phyloP scores from a whole-genome alignment of 331 rosid genomes.

The Phaseolus coccineus region DNA sequence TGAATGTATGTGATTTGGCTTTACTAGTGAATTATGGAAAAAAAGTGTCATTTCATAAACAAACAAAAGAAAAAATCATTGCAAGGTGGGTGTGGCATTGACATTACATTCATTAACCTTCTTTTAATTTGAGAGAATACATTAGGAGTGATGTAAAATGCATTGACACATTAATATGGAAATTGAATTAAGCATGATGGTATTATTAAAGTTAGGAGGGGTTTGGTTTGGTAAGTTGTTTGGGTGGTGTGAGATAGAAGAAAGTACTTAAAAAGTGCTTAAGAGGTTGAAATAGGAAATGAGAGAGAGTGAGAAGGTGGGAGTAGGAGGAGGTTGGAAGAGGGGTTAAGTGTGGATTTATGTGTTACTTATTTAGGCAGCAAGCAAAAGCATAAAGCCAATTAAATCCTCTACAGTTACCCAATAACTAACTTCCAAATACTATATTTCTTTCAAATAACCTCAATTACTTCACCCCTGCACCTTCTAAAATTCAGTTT shows the following conservation, averaged over 20 bases:
- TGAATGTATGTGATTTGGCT: conserved; percentile 29
- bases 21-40: conserved; percentile 38
- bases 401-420: conserved; percentile 37
- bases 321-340: conserved; percentile 38
- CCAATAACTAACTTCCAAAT: conserved; percentile 35
- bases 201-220: conserved; percentile 7
- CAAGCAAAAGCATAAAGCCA: conserved; percentile 47
- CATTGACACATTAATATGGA: not conserved
- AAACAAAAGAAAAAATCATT: conserved; percentile 33
- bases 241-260: conserved; percentile 52
- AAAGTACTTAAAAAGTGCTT: conserved; percentile 45
- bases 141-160: not conserved
- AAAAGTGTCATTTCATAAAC: conserved; percentile 38
- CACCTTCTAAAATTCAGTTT: conserved; percentile 36
- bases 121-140: conserved; percentile 33
- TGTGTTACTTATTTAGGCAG: conserved; percentile 42
- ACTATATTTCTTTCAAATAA: conserved; percentile 18
- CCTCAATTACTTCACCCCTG: conserved; percentile 52
- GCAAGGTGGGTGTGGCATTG: conserved; percentile 46
- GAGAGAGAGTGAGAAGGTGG: conserved; percentile 50
- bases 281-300: conserved; percentile 60
- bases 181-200: conserved; percentile 11
- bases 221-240: conserved; percentile 39
- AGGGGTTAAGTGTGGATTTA: conserved; percentile 36
- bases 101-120: conserved; percentile 40